Evolutionary conservation across 2,329 filamentous ascomycete genomes (phyloP), one percentile per base, ranked within the genome.

Genomic region (Fusarium staphyleae): DNA sequence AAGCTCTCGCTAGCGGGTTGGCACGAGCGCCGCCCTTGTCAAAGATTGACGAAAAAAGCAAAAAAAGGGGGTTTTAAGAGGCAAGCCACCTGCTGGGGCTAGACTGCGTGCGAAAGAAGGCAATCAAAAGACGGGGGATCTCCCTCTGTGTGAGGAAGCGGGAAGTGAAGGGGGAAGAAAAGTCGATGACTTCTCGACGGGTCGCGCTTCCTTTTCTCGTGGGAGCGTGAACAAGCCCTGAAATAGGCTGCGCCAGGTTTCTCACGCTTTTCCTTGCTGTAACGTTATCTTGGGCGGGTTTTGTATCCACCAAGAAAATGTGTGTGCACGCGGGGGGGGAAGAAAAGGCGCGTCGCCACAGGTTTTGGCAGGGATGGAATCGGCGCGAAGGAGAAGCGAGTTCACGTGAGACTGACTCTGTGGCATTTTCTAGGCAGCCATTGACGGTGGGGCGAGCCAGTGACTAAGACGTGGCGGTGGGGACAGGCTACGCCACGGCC

Each of bases 381-480:
- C 57, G 63, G 68, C 73, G 71, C 73, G 73, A 72, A 48, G 49
- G 44, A 60, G 63, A 66, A 69, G 64, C 73, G 73, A 69, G 54
- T 42, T 71, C 73, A 75, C 72, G 72, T 75, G 73, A 71, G 56
- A 2, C 29, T n/a, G 56, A 2, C 29, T n/a, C 16, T 16, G 44
- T 33, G 15, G 34, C 30, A 10, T 37, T 19, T 22, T 11, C 49
- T 57, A 74, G 73, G 72, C 72, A 74, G 66, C 70, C 66, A 65
- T 55, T 32, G 8, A 19, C 15, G 33, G 35, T 36, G 43, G 47
- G 33, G 13, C 30, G 14, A 15, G 11, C 2, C 13, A 22, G 51
- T 59, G 58, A 48, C 49, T 52, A 57, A 43, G 15, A 46, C 48
- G 56, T 64, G 68, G 59, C 43, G 55, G 51, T 42, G 37, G 19